Conservation (phyloP, 176 grass and related monocot species). For the Dactylis glomerata region DNA sequence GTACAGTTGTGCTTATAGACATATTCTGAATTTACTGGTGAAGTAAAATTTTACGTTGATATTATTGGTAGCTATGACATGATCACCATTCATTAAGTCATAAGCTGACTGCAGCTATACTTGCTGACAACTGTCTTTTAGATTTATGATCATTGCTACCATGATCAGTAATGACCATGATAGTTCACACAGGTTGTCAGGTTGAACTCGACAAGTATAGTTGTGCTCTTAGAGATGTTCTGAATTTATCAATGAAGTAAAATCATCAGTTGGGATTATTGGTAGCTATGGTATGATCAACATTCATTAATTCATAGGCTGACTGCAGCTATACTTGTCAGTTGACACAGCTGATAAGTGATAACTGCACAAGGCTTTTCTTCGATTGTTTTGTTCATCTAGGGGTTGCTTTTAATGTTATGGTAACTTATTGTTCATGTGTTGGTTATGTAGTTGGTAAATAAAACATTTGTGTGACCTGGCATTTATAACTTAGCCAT, state of each 20-base stretch:
- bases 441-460: conserved; percentile 14
- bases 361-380: background rate
- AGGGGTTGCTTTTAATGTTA: background rate
- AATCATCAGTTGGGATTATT: background rate
- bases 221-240: background rate
- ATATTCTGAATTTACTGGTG: conserved; percentile 12
- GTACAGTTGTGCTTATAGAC: background rate
- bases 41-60: background rate
- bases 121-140: background rate
- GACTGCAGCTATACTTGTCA: conserved; percentile 4
- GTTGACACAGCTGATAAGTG: background rate
- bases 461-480: background rate
- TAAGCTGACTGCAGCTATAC: background rate
- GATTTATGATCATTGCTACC: background rate
- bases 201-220: background rate
- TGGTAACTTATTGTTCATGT: background rate
- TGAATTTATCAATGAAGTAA: conserved; percentile 16
- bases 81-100: background rate
- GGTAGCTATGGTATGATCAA: background rate
- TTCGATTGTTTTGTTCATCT: background rate
- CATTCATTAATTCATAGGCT: background rate
- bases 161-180: no score
- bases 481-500: background rate
- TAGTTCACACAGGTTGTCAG: background rate
- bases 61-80: background rate